Conservation (phyloP, 768 basidiomycete species). For the Glaciozyma antarctica region DNA sequence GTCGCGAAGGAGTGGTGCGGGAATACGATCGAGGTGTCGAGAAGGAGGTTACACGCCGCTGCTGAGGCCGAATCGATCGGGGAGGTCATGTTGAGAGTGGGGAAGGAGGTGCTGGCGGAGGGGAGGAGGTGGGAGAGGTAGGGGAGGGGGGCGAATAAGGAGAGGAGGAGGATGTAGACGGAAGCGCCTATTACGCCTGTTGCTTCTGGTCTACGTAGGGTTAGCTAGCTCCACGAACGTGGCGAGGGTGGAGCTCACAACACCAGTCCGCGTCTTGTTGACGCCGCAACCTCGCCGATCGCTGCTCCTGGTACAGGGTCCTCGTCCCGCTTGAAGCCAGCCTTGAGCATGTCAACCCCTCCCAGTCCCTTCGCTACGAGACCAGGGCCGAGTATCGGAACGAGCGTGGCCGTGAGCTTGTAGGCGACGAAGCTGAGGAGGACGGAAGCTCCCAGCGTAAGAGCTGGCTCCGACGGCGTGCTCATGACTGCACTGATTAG, state of each 20-base stretch:
- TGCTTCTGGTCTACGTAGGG: slow-evolving; percentile 67
- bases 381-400: slow-evolving; percentile 70
- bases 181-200: slow-evolving; percentile 82
- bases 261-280: slow-evolving; percentile 2
- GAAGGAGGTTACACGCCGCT: background rate
- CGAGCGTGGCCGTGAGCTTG: slow-evolving; percentile 59
- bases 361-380: slow-evolving; percentile 74
- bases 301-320: slow-evolving; percentile 49
- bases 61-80: background rate
- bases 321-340: slow-evolving; percentile 47
- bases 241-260: background rate
- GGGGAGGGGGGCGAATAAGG: slow-evolving; percentile 89
- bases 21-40: slow-evolving; percentile 35
- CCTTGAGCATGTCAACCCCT: slow-evolving; percentile 81
- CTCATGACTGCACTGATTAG: background rate
- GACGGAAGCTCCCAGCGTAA: background rate
- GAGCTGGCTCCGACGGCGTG: background rate
- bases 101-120: background rate
- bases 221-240: background rate
- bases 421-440: slow-evolving; percentile 40
- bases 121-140: slow-evolving; percentile 55
- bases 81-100: slow-evolving; percentile 2
- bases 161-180: slow-evolving; percentile 74
- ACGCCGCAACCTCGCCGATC: slow-evolving; percentile 35
- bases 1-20: slow-evolving; percentile 62